Base-by-base conservation (phyloP, 2,329 filamentous ascomycete genomes). In the Penicillium sp. region DNA sequence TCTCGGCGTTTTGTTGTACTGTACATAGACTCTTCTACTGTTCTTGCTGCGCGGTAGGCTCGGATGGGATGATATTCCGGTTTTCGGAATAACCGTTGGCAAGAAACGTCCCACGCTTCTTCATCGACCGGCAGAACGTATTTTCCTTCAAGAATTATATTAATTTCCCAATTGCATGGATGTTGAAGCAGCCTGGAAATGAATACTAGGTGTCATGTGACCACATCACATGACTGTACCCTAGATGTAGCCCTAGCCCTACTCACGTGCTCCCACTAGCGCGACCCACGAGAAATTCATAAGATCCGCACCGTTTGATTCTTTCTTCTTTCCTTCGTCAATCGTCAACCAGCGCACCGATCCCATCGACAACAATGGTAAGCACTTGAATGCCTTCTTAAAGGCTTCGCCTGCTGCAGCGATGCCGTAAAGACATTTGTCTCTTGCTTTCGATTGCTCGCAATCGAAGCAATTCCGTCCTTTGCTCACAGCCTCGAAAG, bases 351-450 rank as follows among this genome's bases (percentile, higher is more conserved):
- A 76, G 70, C 74, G 69, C 71, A 72, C 72, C 75, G 74, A 77
- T 75, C 73, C 72, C 75, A 74, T 76, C 74, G 76, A 76, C 76
- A 74, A 77, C 71, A 74, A 85, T 85, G 82, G 82, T 86, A 84
- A 85, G 82, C 77, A 76, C 62, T 62, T 74, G 63, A 77, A 65
- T 73, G 68, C 75, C 74, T 68, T 70, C 62, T 25, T 58, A 47
- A 48, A 59, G 53, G 54, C 51, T 55, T 55, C 57, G 56, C 64
- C 53, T 57, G 57, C 58, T 57, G 58, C 54, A 56, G 58, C 56
- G 52, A 62, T 61, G 60, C 54, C 55, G 39, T 48, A 48, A 38
- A 58, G 54, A 58, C 50, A 57, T 63, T 54, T 55, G 58, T 59
- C 51, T 57, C 27, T 28, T 11, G 57, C 57, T 64, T 68, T 57